Evolutionary conservation across 345 rosid species (phyloP), one percentile per base, ranked within the genome.

Genomic region (Capsella bursapastoris): DNA sequence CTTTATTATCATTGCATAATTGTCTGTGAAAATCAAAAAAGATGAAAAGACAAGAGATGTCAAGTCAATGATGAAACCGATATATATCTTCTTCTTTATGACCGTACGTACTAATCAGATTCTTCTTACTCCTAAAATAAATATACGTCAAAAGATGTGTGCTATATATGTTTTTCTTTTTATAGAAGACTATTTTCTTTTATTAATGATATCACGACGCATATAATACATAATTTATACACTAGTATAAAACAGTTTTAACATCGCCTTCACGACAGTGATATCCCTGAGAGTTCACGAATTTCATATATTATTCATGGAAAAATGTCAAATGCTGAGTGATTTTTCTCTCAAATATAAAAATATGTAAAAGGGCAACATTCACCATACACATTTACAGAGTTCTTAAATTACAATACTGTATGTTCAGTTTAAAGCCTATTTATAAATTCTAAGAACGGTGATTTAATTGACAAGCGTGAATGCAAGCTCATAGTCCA

Each of bases 401-500:
- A 65, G 56, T 50, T 65, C 1, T 7, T 22, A 34, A n/a, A 57
- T 34, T 56, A 65, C 12, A 37, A 25, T 22, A 27, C 8, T 35
- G 32, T 65, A 25, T 13, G 15, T 55, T 45, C 7, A 35, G 13
- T 37, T 49, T n/a, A 25, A 11, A 37, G 13, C 25, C 28, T 57
- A 48, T 37, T 15, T 40, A 22, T 22, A 22, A 22, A 22, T 22
- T 22, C 29, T 40, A 32, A 75, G 14, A 50, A 12, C 40, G 68
- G 9, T 62, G 29, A 69, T 76, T 31, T 53, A 56, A 62, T 61
- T 0, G 47, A 48, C 45, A 70, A 48, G 55, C 71, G 61, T 77
- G 80, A 64, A 57, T 64, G 80, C 80, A 55, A 70, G 71, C 80
- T 70, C 76, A 77, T 57, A 62, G 51, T 62, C 70, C 51, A 63